Percentiles rank a stretch among this genome's conserved stretches.
phyloP scores from a whole-genome alignment of 805 yeast species.

The Komagataella phaffii region DNA sequence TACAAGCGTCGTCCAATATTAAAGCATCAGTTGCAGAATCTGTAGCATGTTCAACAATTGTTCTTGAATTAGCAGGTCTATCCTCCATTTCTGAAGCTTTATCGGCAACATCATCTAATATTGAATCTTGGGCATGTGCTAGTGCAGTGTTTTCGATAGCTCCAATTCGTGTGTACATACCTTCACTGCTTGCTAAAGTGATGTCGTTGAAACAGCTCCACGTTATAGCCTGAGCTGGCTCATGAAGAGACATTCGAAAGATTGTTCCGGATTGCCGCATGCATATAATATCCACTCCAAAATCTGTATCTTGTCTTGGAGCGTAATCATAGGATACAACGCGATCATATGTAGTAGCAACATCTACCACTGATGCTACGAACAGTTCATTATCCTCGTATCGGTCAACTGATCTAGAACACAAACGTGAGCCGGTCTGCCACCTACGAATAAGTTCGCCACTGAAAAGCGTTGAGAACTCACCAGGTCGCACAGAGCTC shows the following conservation, averaged over 20 bases:
- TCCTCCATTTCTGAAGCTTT: background rate
- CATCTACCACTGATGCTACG: slow-evolving; percentile 65
- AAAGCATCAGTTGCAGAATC: slow-evolving; percentile 4
- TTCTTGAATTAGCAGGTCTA: slow-evolving; percentile 1
- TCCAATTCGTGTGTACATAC: slow-evolving; percentile 29
- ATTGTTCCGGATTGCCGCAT: slow-evolving; percentile 87
- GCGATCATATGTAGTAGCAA: slow-evolving; percentile 63
- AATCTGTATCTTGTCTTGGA: slow-evolving; percentile 32
- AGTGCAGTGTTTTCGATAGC: background rate
- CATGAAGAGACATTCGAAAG: slow-evolving; percentile 63
- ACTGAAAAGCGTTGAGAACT: slow-evolving; percentile 66
- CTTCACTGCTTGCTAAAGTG: slow-evolving; percentile 44
- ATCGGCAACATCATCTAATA: slow-evolving; percentile 6
- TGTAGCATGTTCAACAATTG: background rate
- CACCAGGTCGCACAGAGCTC: slow-evolving; percentile 53
- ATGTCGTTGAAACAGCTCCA: slow-evolving; percentile 64
- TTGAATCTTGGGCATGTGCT: slow-evolving; percentile 15
- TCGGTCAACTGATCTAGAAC: slow-evolving; percentile 22
- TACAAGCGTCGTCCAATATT: slow-evolving; percentile 59
- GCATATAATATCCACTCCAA: slow-evolving; percentile 60
- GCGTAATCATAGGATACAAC: slow-evolving; percentile 80
- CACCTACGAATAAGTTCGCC: slow-evolving; percentile 72
- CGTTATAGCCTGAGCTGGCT: slow-evolving; percentile 45
- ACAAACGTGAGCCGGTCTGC: slow-evolving; percentile 40
- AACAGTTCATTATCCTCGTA: slow-evolving; percentile 35